Percentiles rank a stretch among this genome's conserved stretches.
These are phyloP conservation scores for Trichoderma lentiforme DNA, from an alignment of 2,329 filamentous ascomycete genomes.

Conservation along the genomic window DNA sequence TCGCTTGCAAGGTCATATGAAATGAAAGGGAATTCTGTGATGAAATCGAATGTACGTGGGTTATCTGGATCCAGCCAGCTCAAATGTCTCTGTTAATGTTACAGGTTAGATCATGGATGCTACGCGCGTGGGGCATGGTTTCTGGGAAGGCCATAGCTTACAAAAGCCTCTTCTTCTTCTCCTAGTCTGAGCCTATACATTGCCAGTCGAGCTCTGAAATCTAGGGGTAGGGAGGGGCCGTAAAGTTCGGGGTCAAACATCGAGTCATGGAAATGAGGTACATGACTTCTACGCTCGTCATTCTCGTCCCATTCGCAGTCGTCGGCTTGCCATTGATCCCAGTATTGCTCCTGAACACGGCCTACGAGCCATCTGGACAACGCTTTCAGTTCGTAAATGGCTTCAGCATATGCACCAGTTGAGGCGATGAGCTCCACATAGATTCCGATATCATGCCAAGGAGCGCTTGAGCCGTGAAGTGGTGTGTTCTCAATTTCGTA, in stretches of 20 bases:
- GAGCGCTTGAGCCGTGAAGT: slow-evolving; percentile 38
- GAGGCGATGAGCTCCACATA: slow-evolving; percentile 78
- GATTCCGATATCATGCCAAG: slow-evolving; percentile 81
- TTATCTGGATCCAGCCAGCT: slow-evolving; percentile 66
- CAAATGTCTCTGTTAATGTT: slow-evolving; percentile 55
- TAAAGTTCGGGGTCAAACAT: slow-evolving; percentile 58
- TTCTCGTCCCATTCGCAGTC: slow-evolving; percentile 86
- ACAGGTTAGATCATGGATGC: neutral
- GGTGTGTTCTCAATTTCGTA: slow-evolving; percentile 36
- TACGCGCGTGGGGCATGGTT: neutral
- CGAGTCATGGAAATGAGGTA: slow-evolving; percentile 58
- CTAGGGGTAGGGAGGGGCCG: slow-evolving; percentile 70
- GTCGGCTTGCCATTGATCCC: slow-evolving; percentile 69
- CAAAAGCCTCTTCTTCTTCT: slow-evolving; percentile 68
- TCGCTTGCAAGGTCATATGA: slow-evolving; percentile 63
- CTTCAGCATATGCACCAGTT: slow-evolving; percentile 59
- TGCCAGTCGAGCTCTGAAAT: slow-evolving; percentile 80
- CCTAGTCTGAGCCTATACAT: slow-evolving; percentile 74
- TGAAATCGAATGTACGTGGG: slow-evolving; percentile 38
- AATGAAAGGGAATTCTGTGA: slow-evolving; percentile 72
- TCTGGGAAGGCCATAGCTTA: slow-evolving; percentile 39
- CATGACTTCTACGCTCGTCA: slow-evolving; percentile 62
- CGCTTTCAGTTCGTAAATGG: slow-evolving; percentile 65
- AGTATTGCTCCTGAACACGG: slow-evolving; percentile 68
- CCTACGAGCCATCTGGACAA: slow-evolving; percentile 81